Conservation (phyloP, 2,329 filamentous ascomycete genomes). For the Phialemonium atrogriseum region DNA sequence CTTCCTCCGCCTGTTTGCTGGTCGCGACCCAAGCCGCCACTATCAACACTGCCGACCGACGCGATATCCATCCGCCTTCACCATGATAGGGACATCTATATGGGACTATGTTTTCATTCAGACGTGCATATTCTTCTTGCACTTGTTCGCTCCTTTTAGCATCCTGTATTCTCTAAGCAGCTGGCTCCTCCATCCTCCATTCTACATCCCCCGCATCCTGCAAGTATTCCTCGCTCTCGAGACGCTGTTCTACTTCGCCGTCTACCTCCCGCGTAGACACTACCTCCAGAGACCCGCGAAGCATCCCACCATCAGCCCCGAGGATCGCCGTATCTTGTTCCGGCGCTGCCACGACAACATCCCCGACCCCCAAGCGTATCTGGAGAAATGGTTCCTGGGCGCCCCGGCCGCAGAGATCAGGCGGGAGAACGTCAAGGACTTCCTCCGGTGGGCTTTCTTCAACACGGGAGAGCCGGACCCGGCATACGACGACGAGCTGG, state of each 20-base stretch:
- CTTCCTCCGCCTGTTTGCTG: too few relatives aligned
- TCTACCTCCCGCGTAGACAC: conserved; percentile 34
- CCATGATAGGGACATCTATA: too few relatives aligned
- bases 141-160: too few relatives aligned
- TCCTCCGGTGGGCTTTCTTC: conserved; percentile 61
- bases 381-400: conserved; percentile 59
- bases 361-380: conserved; percentile 44
- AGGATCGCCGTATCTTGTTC: conserved; percentile 48
- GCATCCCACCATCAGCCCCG: conserved; percentile 33
- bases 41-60: too few relatives aligned
- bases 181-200: too few relatives aligned
- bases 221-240: conserved; percentile 34
- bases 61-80: too few relatives aligned
- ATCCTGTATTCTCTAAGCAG: too few relatives aligned
- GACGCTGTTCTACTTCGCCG: conserved; percentile 28
- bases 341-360: conserved; percentile 46
- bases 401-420: conserved; percentile 48
- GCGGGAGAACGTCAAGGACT: conserved; percentile 60
- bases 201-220: too few relatives aligned
- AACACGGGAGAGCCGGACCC: conserved; percentile 26
- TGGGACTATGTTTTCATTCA: too few relatives aligned
- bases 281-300: conserved; percentile 28
- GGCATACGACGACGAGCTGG: conserved; percentile 30
- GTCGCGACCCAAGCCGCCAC: too few relatives aligned
- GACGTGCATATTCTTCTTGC: too few relatives aligned